phyloP scores from a whole-genome alignment of 139 green algal genomes.

The Tetraselmis chui region DNA sequence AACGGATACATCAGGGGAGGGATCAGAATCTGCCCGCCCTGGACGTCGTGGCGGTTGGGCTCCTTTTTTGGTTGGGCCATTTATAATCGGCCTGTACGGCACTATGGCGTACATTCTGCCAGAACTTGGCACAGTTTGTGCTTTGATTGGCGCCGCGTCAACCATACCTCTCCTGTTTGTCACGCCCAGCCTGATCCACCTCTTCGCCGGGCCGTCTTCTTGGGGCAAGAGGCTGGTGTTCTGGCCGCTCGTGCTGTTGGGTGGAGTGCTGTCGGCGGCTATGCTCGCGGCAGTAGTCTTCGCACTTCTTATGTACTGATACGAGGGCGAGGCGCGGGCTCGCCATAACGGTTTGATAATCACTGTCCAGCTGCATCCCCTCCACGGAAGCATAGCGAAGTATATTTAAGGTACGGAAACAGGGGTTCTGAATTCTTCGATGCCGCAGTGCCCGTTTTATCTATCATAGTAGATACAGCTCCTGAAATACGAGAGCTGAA shows the following conservation, averaged over 20 bases:
- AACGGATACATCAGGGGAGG: too few species aligned
- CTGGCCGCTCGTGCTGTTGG: neutral
- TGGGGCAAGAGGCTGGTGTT: neutral
- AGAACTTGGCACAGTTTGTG: neutral
- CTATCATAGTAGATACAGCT: too few species aligned
- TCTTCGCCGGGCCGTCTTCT: neutral
- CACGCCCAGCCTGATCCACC: neutral
- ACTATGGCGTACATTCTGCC: neutral
- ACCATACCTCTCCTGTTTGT: neutral
- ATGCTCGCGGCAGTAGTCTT: neutral
- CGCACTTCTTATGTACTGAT: too few species aligned
- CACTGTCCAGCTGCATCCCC: too few species aligned
- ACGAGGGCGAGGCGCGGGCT: too few species aligned
- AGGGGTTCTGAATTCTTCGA: too few species aligned
- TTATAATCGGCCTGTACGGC: neutral
- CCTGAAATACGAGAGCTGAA: too few species aligned
- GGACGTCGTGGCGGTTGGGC: neutral
- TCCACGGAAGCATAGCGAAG: too few species aligned
- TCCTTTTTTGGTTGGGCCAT: neutral
- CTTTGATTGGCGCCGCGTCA: neutral
- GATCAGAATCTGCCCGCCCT: too few species aligned
- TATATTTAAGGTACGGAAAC: too few species aligned
- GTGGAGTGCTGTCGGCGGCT: neutral
- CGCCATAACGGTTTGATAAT: too few species aligned
- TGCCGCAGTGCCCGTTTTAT: too few species aligned